These are phyloP conservation scores for Ogataea neopini DNA, from an alignment of 805 yeast species.

Conservation along the genomic window DNA sequence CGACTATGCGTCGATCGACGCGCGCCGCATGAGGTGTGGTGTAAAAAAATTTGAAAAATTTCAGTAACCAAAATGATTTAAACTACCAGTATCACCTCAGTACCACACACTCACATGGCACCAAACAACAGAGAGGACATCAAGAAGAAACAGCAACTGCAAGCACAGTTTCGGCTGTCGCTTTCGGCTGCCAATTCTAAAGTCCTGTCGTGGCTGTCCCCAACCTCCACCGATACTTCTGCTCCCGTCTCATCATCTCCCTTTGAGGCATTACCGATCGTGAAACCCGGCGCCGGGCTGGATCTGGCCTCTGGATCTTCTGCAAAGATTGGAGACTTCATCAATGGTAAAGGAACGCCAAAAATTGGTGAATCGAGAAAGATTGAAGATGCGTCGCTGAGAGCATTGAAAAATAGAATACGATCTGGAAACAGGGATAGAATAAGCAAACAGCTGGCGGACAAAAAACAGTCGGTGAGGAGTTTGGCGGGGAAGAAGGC, in stretches of 20 bases:
- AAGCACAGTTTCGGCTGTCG: conserved; percentile 46
- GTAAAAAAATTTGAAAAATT: too few species aligned
- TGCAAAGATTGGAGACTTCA: conserved; percentile 24
- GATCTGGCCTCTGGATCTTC: conserved; percentile 6
- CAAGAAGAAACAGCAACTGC: conserved; percentile 47
- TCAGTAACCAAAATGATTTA: too few species aligned
- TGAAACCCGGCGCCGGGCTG: conserved; percentile 35
- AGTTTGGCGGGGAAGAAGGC: not conserved
- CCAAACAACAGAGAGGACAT: conserved; percentile 40
- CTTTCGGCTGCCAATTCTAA: conserved; percentile 38
- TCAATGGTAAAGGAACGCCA: conserved; percentile 17
- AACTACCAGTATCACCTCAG: not conserved
- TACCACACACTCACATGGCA: conserved; percentile 17
- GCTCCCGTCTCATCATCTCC: not conserved
- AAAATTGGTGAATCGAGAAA: conserved; percentile 11
- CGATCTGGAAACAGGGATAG: conserved; percentile 26
- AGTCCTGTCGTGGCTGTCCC: conserved; percentile 42
- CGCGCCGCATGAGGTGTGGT: not conserved
- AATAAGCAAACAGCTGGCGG: conserved; percentile 6
- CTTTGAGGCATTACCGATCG: conserved; percentile 27
- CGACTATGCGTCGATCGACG: conserved; percentile 11
- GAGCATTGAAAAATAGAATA: conserved; percentile 31
- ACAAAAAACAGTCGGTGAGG: not conserved
- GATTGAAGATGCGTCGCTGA: conserved; percentile 22
- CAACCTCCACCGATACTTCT: not conserved